Percentiles rank a stretch among this genome's conserved stretches.
phyloP scores from a whole-genome alignment of 768 basidiomycete genomes.

The Boletus tomentosulus region DNA sequence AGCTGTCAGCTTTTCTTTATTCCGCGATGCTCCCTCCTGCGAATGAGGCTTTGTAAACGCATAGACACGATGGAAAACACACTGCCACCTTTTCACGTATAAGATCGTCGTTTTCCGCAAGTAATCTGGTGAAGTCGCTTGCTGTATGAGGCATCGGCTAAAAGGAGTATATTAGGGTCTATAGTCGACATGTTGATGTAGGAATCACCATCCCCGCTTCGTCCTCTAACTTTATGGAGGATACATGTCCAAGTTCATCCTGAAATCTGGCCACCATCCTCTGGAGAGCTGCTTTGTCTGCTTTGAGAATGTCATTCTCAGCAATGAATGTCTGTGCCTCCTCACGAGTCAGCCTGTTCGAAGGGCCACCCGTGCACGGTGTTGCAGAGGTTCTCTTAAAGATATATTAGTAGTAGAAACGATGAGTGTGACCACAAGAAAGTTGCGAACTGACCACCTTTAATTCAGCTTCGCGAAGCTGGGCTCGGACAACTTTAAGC shows the following conservation, averaged over 20 bases:
- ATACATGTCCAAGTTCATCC: slow-evolving; percentile 1
- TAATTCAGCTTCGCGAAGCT: slow-evolving; percentile 19
- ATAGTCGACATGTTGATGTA: background rate
- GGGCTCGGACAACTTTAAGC: slow-evolving; percentile 20
- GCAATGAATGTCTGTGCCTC: slow-evolving; percentile 6
- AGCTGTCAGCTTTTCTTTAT: slow-evolving; percentile 2
- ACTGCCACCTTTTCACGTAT: slow-evolving; percentile 10
- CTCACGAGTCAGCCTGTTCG: slow-evolving; percentile 2
- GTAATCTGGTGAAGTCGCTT: slow-evolving; percentile 11
- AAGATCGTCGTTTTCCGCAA: slow-evolving; percentile 16
- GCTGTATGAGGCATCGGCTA: slow-evolving; percentile 9
- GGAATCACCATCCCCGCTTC: slow-evolving; percentile 4
- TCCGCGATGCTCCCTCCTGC: slow-evolving; percentile 13
- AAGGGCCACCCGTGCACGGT: background rate
- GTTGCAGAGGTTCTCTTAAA: slow-evolving; percentile 11
- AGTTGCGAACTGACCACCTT: slow-evolving; percentile 7
- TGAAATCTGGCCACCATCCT: slow-evolving; percentile 14
- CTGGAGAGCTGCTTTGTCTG: slow-evolving; percentile 17
- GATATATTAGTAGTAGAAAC: background rate
- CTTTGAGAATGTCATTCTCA: slow-evolving; percentile 17
- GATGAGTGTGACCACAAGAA: background rate
- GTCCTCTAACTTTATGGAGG: slow-evolving; percentile 19
- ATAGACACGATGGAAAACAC: background rate
- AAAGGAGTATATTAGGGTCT: slow-evolving; percentile 1
- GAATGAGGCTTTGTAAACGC: background rate